Base-by-base conservation (phyloP, 495 filamentous ascomycete species). In the Saxispiralis lemnorum region DNA sequence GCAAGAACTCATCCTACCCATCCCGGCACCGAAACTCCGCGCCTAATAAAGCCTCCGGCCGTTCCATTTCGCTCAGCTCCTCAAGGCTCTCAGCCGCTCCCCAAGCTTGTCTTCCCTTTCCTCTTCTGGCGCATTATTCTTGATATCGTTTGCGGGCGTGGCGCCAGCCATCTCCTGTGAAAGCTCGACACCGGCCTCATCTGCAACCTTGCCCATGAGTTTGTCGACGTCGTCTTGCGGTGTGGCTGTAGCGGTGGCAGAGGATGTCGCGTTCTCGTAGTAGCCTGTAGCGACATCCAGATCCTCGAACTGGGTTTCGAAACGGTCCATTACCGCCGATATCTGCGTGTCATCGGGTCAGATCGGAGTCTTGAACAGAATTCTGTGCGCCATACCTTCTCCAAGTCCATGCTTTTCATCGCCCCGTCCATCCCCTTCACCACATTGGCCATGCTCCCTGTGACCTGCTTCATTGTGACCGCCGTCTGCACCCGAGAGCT, bases 171-270 rank as follows among this genome's bases (percentile, higher is more conserved):
- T 70, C 61, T 83, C 81, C 45, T 74, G 63, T 43, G 72, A 64
- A 43, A 87, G 63, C 62, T 86, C 77, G 39, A 88, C 65, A 20
- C 82, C 82, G 13, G 79, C 81, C 59, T 87, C 81, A 60, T 88
- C 82, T 41, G 82, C 82, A 7, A 83, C 75, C 66, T 86, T 79
- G 43, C 67, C 71, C 57, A 87, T 78, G 51, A 88, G 58, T 46
- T 80, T 70, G 60, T 88, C 82, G 10, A 88, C 83, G 52, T 82
- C 81, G 41, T 86, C 83, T 53, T 87, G 82, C 45, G 81, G 80
- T 33, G 81, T 82, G 42, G 73, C 78, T 19, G 79, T 72, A 11
- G 79, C 78, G 0, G 83, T 86, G 37, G 75, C 75, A 35, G 72
- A 72, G 7, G 74, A 72, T 37, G 83, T 85, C 34, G 81, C 81